Percentiles rank a stretch among this genome's conserved stretches.
phyloP scores from a whole-genome alignment of 2,329 filamentous ascomycete species.

The Teratosphaeria gauchensis region DNA sequence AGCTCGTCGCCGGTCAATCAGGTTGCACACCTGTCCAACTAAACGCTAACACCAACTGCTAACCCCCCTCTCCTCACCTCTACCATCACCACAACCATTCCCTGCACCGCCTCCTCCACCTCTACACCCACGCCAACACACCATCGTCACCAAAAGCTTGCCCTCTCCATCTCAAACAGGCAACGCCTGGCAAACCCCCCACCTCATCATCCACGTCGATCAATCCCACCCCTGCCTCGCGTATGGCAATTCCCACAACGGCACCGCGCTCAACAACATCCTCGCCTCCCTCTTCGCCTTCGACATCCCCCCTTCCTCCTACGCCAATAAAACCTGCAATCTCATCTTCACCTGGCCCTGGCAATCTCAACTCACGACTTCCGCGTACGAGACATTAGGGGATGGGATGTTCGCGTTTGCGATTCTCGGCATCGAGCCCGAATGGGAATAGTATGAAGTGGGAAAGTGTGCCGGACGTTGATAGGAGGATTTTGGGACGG shows the following conservation, averaged over 20 bases:
- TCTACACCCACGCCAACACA: too few species aligned
- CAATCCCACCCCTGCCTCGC: slow-evolving; percentile 43
- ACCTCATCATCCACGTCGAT: slow-evolving; percentile 54
- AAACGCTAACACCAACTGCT: too few species aligned
- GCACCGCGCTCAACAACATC: slow-evolving; percentile 40
- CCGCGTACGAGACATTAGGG: slow-evolving; percentile 43
- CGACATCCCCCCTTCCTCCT: slow-evolving; percentile 47
- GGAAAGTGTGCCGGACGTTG: too few species aligned
- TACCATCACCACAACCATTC: too few species aligned
- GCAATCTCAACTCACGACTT: slow-evolving; percentile 49
- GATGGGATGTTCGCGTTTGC: slow-evolving; percentile 12
- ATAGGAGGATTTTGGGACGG: slow-evolving; percentile 37
- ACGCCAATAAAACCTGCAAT: slow-evolving; percentile 50
- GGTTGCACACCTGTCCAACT: too few species aligned
- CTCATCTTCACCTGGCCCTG: slow-evolving; percentile 57
- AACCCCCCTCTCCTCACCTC: too few species aligned
- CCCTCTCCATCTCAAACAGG: too few species aligned
- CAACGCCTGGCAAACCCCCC: too few species aligned
- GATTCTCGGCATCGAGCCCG: slow-evolving; percentile 38
- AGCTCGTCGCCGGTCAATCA: too few species aligned
- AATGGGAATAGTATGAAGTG: slow-evolving; percentile 36
- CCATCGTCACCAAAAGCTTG: too few species aligned
- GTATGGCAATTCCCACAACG: slow-evolving; percentile 46
- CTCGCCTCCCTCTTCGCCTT: slow-evolving; percentile 59
- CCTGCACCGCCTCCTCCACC: too few species aligned